phyloP scores from a whole-genome alignment of 805 yeast species.

The Schwanniomyces occidentalis region DNA sequence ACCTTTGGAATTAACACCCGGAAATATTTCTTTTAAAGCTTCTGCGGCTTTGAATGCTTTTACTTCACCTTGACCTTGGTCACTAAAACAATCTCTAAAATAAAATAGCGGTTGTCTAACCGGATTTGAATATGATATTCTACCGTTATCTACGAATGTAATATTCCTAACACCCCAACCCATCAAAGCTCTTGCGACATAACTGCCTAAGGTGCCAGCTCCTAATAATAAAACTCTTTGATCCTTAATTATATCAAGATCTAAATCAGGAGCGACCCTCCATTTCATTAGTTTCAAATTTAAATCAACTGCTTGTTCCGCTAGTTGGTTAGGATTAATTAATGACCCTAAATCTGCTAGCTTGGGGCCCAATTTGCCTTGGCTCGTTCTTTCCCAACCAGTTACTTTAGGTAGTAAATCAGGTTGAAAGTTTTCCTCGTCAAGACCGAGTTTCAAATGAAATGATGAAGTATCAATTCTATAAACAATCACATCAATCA shows the following conservation, averaged over 20 bases:
- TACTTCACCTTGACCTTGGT: constrained; percentile 57
- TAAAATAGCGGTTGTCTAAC: constrained; percentile 88
- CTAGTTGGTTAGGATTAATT: constrained; percentile 76
- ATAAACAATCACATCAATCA: constrained; percentile 24
- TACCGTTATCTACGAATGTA: constrained; percentile 87
- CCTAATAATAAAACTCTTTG: constrained; percentile 81
- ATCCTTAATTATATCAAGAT: constrained; percentile 61
- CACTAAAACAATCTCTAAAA: constrained; percentile 76
- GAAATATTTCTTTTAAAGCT: constrained; percentile 71
- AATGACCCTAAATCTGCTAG: constrained; percentile 78
- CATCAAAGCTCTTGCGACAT: constrained; percentile 78
- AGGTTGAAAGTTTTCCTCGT: constrained; percentile 4
- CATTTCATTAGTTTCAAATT: constrained; percentile 94
- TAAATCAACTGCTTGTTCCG: constrained; percentile 89
- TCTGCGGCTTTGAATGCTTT: constrained; percentile 82
- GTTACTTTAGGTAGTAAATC: constrained; percentile 44
- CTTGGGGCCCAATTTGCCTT: constrained; percentile 77
- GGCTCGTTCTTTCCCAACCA: constrained; percentile 90
- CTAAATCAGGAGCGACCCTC: constrained; percentile 84
- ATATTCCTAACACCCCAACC: constrained; percentile 94
- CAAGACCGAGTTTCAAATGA: constrained; percentile 17
- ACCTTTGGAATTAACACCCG: constrained; percentile 70
- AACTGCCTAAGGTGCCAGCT: constrained; percentile 94
- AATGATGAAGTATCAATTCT: constrained; percentile 18
- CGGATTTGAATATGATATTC: constrained; percentile 89